Evolutionary conservation across 2,329 filamentous ascomycete genomes (phyloP), one percentile per base, ranked within the genome.

Genomic region (Stagonosporopsis cucurbitacearum): DNA sequence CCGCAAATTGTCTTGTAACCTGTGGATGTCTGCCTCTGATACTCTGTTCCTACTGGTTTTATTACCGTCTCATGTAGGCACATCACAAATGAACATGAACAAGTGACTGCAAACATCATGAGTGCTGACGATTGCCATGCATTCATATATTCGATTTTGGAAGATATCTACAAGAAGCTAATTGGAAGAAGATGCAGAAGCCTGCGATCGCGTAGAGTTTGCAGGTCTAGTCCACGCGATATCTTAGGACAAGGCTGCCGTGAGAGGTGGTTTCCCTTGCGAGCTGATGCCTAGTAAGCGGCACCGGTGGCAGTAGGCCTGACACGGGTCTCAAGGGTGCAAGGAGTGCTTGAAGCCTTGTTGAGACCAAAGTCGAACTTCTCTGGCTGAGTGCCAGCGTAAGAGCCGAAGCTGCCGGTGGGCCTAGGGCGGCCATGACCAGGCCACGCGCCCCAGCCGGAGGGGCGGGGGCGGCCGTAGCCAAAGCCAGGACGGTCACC

Each of bases 271-370:
- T 41, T 20, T 30, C 32, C 11, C 19, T 36, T 26, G 4, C 23
- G 25, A 11, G 22, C 15, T 13, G 20, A 19, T n/a, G 22, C 11
- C 40, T 46, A 55, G 17, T 50, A 50, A 12, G 57, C 48, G 23
- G 28, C 45, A 22, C 28, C 54, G 6, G 64, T 66, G 23, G 66
- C 43, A n/a, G 59, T 64, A 17, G 64, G 59, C 52, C 57, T 66
- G 17, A 68, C 53, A 53, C 53, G 65, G 1, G 65, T 70, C 55
- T 64, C 57, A 26, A 70, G 50, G 6, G 62, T 65, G 47, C 62
- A 65, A 20, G 66, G 66, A 22, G 60, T 65, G 46, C 52, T 60
- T 15, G 54, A 50, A 6, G 57, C 37, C 37, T 57, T 50, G 19
- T 42, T 46, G 22, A 50, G 15, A 33, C 55, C 55, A 11, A 54